Base-by-base conservation (phyloP, 163 green algal genomes). In the Scenedesmus sp. region DNA sequence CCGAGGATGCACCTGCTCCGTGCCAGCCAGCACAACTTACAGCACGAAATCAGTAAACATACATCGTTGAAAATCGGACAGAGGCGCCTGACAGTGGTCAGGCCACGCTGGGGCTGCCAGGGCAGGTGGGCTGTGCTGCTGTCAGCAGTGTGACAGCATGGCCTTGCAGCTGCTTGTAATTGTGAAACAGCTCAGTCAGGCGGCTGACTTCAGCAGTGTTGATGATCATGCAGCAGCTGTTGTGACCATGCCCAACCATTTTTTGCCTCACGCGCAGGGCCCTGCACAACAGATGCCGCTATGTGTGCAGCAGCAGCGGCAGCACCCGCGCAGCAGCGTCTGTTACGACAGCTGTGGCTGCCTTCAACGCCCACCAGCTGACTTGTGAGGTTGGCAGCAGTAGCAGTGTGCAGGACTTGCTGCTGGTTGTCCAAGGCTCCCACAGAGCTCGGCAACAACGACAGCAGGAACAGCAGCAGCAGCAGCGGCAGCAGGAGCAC, bases 351-450 rank as follows among this genome's bases (percentile, higher is more conserved):
- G 40, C 83, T 82, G 83, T 51, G 26, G 83, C 49, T 79, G n/a
- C 83, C n/a, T 59, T 51, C n/a, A 59, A 65, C 18, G 61, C 83
- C 16, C 61, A 89, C 0, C 78, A 84, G 46, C 46, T 86, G 81
- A 59, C 81, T 26, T 86, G 81, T 49, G 81, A 86, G 51, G 12
- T 12, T 13, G 65, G 65, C 30, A 76, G 65, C 24, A 84, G 78
- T 35, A 86, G 81, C 81, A 86, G 44, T 43, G 81, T 86, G 30
- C 81, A 86, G 42, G 81, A 86, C 40, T 59, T 86, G 26, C 46
- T 86, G 37, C 73, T 83, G 37, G 40, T 83, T 2, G 73, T 83
- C 73, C 51, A 37, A 20, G 59, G 44, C 24, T 51, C 35, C 20
- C 83, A 53, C 24, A 88, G 83, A 44, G 83, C 35, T n/a, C 53